These are phyloP conservation scores for Plasmodium malariae DNA, from an alignment of 169 alveolate genomes.

Conservation along the genomic window DNA sequence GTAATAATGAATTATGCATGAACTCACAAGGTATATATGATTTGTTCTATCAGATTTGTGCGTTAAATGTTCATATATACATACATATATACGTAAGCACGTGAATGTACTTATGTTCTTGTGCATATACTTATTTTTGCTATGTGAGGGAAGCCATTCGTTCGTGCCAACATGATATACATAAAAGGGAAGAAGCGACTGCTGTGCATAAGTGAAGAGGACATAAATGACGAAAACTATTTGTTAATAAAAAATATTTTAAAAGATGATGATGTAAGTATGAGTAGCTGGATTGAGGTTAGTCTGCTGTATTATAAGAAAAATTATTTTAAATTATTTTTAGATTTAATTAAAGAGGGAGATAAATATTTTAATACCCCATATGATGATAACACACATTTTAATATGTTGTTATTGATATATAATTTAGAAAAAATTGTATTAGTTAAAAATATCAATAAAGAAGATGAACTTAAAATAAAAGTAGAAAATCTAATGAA, in stretches of 20 bases:
- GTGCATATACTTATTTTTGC: too few relatives aligned
- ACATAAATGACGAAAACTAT: constrained; percentile 69
- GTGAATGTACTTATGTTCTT: too few relatives aligned
- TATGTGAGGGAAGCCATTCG: too few relatives aligned
- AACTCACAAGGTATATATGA: too few relatives aligned
- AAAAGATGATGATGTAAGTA: constrained; percentile 40
- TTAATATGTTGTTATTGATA: constrained; percentile 30
- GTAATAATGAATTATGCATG: too few relatives aligned
- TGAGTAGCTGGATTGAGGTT: constrained; percentile 46
- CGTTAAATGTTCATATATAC: too few relatives aligned
- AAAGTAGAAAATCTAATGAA: constrained; percentile 68
- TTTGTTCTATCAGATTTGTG: too few relatives aligned
- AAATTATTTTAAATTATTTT: constrained; percentile 48
- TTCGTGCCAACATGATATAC: constrained; percentile 68
- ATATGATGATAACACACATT: constrained; percentile 10
- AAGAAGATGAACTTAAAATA: constrained; percentile 73
- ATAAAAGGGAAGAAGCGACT: not conserved
- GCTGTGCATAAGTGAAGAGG: constrained; percentile 44
- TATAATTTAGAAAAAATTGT: constrained; percentile 52
- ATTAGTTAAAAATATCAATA: constrained; percentile 29
- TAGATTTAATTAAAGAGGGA: constrained; percentile 59
- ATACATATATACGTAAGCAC: too few relatives aligned
- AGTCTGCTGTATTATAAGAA: constrained; percentile 29
- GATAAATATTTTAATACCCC: constrained; percentile 11
- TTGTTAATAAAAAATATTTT: constrained; percentile 19